Percentiles rank a stretch among this genome's conserved stretches.
These are phyloP conservation scores for Cyphellophora attinorum DNA, from an alignment of 2,329 filamentous ascomycete species.

Conservation along the genomic window DNA sequence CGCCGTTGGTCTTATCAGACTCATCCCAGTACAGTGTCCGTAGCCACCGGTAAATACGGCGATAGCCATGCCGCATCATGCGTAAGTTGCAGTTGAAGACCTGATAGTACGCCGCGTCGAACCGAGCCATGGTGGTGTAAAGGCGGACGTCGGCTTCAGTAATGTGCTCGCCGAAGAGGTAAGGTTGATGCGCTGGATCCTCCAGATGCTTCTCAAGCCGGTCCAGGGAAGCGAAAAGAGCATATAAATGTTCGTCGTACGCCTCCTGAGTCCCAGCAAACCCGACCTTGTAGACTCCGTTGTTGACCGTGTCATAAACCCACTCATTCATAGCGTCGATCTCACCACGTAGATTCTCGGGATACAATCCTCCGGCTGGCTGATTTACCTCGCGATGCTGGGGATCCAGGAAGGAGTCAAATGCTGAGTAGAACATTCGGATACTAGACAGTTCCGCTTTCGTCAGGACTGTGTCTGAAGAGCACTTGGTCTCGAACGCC, in stretches of 20 bases:
- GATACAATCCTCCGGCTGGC: slow-evolving; percentile 44
- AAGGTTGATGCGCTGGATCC: slow-evolving; percentile 44
- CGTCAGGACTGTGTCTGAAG: too few species aligned
- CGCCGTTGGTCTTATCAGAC: slow-evolving; percentile 29
- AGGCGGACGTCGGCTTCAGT: slow-evolving; percentile 73
- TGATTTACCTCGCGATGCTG: slow-evolving; percentile 44
- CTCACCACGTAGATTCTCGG: slow-evolving; percentile 45
- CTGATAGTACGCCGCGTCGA: slow-evolving; percentile 66
- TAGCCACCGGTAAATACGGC: slow-evolving; percentile 36
- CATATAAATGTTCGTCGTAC: slow-evolving; percentile 60
- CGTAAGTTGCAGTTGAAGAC: slow-evolving; percentile 68
- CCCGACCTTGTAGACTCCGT: slow-evolving; percentile 52
- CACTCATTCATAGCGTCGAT: slow-evolving; percentile 70
- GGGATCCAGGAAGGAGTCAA: slow-evolving; percentile 56
- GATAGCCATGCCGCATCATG: slow-evolving; percentile 54
- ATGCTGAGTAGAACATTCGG: slow-evolving; percentile 69
- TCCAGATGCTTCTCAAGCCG: slow-evolving; percentile 59
- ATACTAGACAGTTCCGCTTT: too few species aligned
- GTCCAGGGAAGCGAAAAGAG: slow-evolving; percentile 65
- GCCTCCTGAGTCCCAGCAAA: slow-evolving; percentile 70
- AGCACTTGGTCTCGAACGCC: too few species aligned
- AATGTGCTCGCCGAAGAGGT: slow-evolving; percentile 60
- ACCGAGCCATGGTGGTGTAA: slow-evolving; percentile 57
- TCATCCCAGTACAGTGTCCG: slow-evolving; percentile 37
- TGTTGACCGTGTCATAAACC: slow-evolving; percentile 57